Percentiles rank a stretch among this genome's conserved stretches.
phyloP scores from a whole-genome alignment of 2,329 filamentous ascomycete species.

The Mycogone perniciosa region DNA sequence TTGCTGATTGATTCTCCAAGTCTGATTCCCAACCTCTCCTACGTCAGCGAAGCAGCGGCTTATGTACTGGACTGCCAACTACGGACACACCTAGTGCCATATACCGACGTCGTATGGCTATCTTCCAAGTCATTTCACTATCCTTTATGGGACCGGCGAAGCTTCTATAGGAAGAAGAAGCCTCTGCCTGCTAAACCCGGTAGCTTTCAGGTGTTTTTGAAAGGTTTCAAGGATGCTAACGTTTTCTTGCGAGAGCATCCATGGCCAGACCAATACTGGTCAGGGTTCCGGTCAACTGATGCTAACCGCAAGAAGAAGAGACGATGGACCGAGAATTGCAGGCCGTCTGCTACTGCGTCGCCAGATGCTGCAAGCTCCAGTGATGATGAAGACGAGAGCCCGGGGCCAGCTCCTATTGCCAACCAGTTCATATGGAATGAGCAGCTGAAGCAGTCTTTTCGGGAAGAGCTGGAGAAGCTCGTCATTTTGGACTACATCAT shows the following conservation, averaged over 20 bases:
- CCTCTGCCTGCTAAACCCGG: conserved; percentile 82
- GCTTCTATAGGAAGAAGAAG: conserved; percentile 81
- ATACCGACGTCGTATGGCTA: conserved; percentile 89
- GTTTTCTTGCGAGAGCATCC: conserved; percentile 91
- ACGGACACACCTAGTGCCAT: conserved; percentile 86
- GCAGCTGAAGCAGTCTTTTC: conserved; percentile 78
- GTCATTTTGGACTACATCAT: conserved; percentile 99
- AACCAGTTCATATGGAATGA: conserved; percentile 81
- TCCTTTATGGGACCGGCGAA: conserved; percentile 91
- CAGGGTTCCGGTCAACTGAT: conserved; percentile 62
- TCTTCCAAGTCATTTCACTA: conserved; percentile 98
- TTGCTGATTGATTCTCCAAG: conserved; percentile 28
- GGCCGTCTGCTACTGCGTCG: conserved; percentile 48
- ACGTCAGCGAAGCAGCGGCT: conserved; percentile 94
- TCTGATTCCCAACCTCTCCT: conserved; percentile 94
- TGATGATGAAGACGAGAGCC: conserved; percentile 43
- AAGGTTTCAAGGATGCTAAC: conserved; percentile 95
- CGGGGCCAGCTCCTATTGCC: conserved; percentile 33
- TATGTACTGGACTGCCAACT: conserved; percentile 91
- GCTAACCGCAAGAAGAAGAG: conserved; percentile 62
- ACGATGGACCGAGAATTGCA: conserved; percentile 76
- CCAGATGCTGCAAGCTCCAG: conserved; percentile 60
- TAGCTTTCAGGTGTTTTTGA: conserved; percentile 95
- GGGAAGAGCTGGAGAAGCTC: conserved; percentile 92
- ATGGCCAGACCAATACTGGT: conserved; percentile 85